phyloP scores from a whole-genome alignment of 768 basidiomycete species.

The Termitomyces sp. region DNA sequence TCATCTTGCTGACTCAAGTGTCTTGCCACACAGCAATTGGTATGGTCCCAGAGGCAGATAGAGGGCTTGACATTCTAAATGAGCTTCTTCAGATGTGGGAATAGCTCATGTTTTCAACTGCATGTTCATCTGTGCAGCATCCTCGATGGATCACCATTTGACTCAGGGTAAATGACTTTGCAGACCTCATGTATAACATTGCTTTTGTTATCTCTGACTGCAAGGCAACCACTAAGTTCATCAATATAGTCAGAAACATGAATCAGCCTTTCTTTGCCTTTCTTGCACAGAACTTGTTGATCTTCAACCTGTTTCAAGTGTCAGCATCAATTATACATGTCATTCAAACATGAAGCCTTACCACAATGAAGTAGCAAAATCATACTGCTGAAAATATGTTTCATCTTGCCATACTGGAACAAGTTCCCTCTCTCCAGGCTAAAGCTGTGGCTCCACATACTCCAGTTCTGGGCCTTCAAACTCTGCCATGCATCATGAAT shows the following conservation, averaged over 20 bases:
- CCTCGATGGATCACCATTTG: background rate
- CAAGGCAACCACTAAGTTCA: background rate
- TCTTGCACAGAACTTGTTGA: background rate
- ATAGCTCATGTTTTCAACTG: background rate
- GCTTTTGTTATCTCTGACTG: background rate
- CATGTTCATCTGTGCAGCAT: background rate
- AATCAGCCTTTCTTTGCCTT: background rate
- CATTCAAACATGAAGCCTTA: background rate
- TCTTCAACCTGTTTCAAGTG: background rate
- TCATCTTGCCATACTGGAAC: background rate
- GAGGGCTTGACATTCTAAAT: no score
- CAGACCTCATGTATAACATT: background rate
- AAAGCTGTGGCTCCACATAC: background rate
- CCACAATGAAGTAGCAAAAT: background rate
- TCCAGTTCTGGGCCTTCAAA: background rate
- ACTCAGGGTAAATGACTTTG: background rate
- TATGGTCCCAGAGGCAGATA: no score
- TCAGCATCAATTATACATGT: background rate
- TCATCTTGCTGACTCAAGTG: slow-evolving; percentile 17
- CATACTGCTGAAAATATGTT: background rate
- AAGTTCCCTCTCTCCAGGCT: background rate
- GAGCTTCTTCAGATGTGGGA: background rate
- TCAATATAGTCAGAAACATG: background rate
- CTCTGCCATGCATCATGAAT: background rate
- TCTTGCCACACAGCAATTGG: no score